Evolutionary conservation across 768 basidiomycete genomes (phyloP).

Genomic region (Tricholoma flavovirens): DNA sequence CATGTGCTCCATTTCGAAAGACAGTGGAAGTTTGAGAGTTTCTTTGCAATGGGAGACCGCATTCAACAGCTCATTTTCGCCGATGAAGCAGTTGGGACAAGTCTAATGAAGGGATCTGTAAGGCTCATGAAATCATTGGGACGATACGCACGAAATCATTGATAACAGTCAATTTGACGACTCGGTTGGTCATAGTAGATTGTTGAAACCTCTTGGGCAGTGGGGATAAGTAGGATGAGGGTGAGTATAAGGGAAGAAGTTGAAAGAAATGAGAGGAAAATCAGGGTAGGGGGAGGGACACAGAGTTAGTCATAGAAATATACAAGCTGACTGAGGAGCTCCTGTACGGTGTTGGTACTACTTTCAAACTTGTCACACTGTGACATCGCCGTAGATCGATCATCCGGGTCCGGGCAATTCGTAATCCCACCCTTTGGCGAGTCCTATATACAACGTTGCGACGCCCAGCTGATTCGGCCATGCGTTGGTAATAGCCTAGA

Average conservation of each 20-base stretch:
- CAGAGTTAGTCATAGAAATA: constrained; percentile 24
- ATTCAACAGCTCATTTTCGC: constrained; percentile 45
- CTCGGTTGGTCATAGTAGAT: constrained; percentile 32
- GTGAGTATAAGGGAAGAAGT: constrained; percentile 9
- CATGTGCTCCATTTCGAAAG: constrained; percentile 47
- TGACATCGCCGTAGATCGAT: background rate
- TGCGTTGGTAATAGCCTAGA: too few species aligned
- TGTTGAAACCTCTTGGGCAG: constrained; percentile 5
- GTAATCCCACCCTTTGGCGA: too few species aligned
- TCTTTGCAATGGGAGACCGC: constrained; percentile 46
- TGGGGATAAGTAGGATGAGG: constrained; percentile 5
- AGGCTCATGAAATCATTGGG: background rate
- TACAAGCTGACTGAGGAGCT: constrained; percentile 19
- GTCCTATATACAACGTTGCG: too few species aligned
- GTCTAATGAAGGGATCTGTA: constrained; percentile 25
- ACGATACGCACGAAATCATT: constrained; percentile 38
- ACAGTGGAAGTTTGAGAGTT: constrained; percentile 39
- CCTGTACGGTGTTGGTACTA: too few species aligned
- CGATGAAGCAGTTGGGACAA: constrained; percentile 49
- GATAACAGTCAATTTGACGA: constrained; percentile 43
- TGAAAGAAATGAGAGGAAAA: constrained; percentile 7
- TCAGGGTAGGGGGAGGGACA: background rate
- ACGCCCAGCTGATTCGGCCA: background rate
- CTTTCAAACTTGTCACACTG: constrained; percentile 4
- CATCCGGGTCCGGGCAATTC: too few species aligned